phyloP scores from a whole-genome alignment of 306 rosid genomes.

The Inga laurina region DNA sequence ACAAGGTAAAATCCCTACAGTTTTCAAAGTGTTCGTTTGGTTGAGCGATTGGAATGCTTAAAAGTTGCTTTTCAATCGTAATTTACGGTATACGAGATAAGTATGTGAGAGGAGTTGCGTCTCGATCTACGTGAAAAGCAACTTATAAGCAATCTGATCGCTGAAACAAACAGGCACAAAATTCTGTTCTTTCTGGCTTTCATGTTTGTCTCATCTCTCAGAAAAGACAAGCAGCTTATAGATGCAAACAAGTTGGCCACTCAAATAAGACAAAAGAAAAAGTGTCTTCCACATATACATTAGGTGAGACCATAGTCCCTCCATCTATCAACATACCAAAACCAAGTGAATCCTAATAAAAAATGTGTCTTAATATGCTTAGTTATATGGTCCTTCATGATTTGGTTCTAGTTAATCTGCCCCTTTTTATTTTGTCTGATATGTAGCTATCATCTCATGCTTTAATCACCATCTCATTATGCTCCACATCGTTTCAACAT shows the following conservation, averaged over 20 bases:
- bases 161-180: no score
- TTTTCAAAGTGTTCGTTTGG: conserved; percentile 34
- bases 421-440: not conserved
- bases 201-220: conserved; percentile 77
- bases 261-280: conserved; percentile 65
- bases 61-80: no score
- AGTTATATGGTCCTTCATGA: not conserved
- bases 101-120: no score
- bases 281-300: conserved; percentile 75
- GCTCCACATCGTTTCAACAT: not conserved
- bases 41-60: no score
- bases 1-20: conserved; percentile 40
- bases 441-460: not conserved
- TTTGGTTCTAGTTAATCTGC: not conserved
- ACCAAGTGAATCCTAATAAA: not conserved
- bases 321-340: conserved; percentile 70
- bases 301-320: conserved; percentile 93
- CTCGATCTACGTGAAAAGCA: no score
- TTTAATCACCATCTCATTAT: not conserved
- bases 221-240: conserved; percentile 76
- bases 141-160: no score
- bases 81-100: no score
- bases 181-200: conserved; percentile 70
- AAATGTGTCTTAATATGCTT: not conserved
- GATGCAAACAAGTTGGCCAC: conserved; percentile 86